Base-by-base conservation (phyloP, 192 early-diverging fungal genomes). In the Entophlyctis helioformis region DNA sequence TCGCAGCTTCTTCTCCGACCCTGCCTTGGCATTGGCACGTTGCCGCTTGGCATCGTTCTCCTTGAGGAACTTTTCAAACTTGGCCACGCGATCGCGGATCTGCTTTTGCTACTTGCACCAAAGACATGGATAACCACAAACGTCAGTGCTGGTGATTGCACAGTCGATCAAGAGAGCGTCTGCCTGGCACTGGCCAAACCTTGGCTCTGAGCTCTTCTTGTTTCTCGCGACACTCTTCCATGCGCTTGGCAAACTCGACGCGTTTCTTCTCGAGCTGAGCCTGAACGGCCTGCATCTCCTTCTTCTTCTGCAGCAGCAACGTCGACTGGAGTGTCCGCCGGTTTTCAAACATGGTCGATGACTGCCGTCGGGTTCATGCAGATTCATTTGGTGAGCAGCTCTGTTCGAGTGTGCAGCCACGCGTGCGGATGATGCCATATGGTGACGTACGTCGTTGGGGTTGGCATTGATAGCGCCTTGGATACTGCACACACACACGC, bases 1-100 rank as follows among this genome's bases (percentile, higher is more conserved):
- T 21, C 64, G 39, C 50, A 71, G 33, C 51, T 74, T 79, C 39
- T 59, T 60, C 45, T 79, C 76, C 4, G 67, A 44, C 48, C 63
- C 48, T 7, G 74, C 69, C 46, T 79, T 79, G 2, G 63, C 29
- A 42, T 74, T 71, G 9, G 76, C 76, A 4, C 76, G 41, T 36
- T 75, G 68, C 34, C 74, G 57, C 46, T 79, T 79, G 13, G 76
- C 76, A 51, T 79, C 76, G 43, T 79, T 79, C 44, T 79, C 76
- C 39, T 74, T 74, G 42, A 79, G 48, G 44, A 78, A 78, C 50
- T 78, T 79, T 44, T 79, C 76, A 56, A 79, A 78, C 59, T 79
- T 79, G 24, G 63, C 51, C 10, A 79, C 76, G 12, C 71, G 56
- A 22, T 79, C 76, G 21, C 69, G 44, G 21, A 79, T 69, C 61